Evolutionary conservation across 2,329 filamentous ascomycete species (phyloP), one percentile per base, ranked within the genome.

Genomic region (Lojkania enalia): DNA sequence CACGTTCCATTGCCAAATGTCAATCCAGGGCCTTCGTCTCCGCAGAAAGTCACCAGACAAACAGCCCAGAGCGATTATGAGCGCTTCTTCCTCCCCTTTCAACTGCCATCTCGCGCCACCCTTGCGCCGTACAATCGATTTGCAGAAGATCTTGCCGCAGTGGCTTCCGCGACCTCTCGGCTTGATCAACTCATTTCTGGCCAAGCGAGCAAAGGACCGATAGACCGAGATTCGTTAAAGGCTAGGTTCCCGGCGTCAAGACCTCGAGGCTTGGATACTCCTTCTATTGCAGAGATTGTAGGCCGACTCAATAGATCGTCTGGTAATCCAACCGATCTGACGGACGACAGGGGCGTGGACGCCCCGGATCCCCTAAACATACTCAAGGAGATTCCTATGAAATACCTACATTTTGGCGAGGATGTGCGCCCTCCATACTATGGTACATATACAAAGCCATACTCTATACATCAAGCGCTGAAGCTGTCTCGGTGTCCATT

Each of bases 31-130:
- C 52, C 58, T 58, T 66, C 52, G 50, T 70, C 64, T 19, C 65
- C 60, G 47, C 64, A 68, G 66, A 70, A 65, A 39, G 39, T 42
- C 2, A 52, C 61, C 15, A 52, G 50, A 13, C 60, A 61, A 37
- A 70, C 66, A 42, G 55, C 55, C 7, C 56, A 69, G 18, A 69
- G 67, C 4, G 74, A 76, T 48, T 72, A 74, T 47, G 54, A 87
- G 14, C 84, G 82, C 54, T 74, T 78, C 25, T 97, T 97, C 60
- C 80, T 90, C 21, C 84, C 88, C 0, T 97, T 96, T 67, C 91
- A 87, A 51, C 63, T 94, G 35, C 86, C 89, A 46, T 77, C 84
- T 2, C 80, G 89, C 59, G 87, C 89, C 1, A 80, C 72, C n/a
- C 57, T 96, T 41, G 90, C 90, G 0, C 76, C 78, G 0, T 55